Percentiles rank a stretch among this genome's conserved stretches.
Evolutionary conservation across 2,329 filamentous ascomycete genomes (phyloP).

Genomic region (Pseudopyricularia javanii): DNA sequence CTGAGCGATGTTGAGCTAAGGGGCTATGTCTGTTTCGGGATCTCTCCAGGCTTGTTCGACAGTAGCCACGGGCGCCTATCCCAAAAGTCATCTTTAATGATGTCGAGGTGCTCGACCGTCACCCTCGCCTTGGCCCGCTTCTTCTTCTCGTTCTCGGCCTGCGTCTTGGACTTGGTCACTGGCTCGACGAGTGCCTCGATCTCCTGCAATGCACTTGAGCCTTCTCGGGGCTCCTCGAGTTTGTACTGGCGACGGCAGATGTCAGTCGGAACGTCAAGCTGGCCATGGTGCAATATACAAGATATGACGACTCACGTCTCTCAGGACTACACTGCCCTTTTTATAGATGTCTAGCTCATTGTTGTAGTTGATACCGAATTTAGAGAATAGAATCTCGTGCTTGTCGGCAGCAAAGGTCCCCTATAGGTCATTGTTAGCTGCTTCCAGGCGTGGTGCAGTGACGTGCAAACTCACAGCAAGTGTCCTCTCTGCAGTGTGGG

Average conservation of each 20-base stretch:
- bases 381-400: constrained; percentile 86
- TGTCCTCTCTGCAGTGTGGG: constrained; percentile 65
- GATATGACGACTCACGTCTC: constrained; percentile 47
- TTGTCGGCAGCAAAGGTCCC: constrained; percentile 80
- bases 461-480: constrained; percentile 47
- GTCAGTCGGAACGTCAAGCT: not conserved
- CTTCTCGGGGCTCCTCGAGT: constrained; percentile 44
- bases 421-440: constrained; percentile 23
- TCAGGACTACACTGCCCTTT: constrained; percentile 84
- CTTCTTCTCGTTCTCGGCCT: constrained; percentile 74
- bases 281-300: not conserved
- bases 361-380: constrained; percentile 93
- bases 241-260: constrained; percentile 45
- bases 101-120: constrained; percentile 75
- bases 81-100: constrained; percentile 96
- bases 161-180: constrained; percentile 57
- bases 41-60: constrained; percentile 59
- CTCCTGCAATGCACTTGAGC: constrained; percentile 30
- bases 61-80: constrained; percentile 72
- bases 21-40: constrained; percentile 43
- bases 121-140: constrained; percentile 68
- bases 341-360: constrained; percentile 86
- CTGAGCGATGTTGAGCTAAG: not conserved
- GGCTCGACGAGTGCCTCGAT: constrained; percentile 39
- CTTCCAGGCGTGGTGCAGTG: not conserved